Percentiles rank a stretch among this genome's conserved stretches.
Evolutionary conservation across 2,329 filamentous ascomycete species (phyloP).

Genomic region (Neofusicoccum kwambonambiense): DNA sequence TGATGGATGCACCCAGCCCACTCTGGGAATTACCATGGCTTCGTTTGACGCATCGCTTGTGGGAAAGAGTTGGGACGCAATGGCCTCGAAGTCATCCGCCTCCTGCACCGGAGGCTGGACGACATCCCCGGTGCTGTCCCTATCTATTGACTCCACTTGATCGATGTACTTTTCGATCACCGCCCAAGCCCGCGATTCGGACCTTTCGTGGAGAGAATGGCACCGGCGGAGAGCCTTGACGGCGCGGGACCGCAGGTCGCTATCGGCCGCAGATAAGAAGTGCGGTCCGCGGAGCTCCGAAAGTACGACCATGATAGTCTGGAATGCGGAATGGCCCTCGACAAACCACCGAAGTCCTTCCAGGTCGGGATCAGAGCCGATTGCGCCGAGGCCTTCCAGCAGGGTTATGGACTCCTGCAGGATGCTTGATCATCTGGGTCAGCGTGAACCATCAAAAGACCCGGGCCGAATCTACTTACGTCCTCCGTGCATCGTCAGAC

Average conservation of each 20-base stretch:
- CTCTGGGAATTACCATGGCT: too few relatives aligned
- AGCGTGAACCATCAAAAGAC: too few relatives aligned
- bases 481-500: not conserved
- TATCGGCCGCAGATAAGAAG: not conserved
- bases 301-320: slow-evolving; percentile 35
- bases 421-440: not conserved
- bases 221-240: not conserved
- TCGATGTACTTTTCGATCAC: not conserved
- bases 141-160: not conserved
- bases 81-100: too few relatives aligned
- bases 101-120: too few relatives aligned
- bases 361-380: not conserved
- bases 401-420: not conserved
- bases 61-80: too few relatives aligned
- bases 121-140: too few relatives aligned
- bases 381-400: not conserved
- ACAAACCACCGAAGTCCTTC: slow-evolving; percentile 33
- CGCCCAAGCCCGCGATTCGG: not conserved
- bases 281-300: slow-evolving; percentile 34
- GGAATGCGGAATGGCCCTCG: slow-evolving; percentile 21
- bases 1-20: too few relatives aligned
- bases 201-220: not conserved
- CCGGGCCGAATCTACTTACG: not conserved
- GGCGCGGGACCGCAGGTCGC: not conserved
- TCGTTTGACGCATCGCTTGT: too few relatives aligned